These are phyloP conservation scores for Sporothrix pallida DNA, from an alignment of 2,329 filamentous ascomycete species.

Conservation along the genomic window DNA sequence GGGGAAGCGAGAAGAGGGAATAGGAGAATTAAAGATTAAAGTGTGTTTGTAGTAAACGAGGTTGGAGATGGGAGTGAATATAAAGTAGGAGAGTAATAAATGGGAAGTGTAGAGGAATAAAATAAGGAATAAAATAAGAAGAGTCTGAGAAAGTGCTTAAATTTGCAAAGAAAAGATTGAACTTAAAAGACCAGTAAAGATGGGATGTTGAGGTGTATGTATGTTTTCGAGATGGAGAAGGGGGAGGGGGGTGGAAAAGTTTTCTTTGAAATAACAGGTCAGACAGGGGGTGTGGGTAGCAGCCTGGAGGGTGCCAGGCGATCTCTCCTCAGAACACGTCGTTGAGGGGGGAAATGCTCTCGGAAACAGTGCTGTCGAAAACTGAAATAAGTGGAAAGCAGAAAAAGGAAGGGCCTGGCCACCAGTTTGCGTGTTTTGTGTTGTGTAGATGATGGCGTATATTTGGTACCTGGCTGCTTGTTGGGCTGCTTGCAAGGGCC, in stretches of 20 bases:
- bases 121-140: neutral
- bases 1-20: neutral
- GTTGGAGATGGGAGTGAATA: neutral
- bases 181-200: slow-evolving; percentile 27
- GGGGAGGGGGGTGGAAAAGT: slow-evolving; percentile 27
- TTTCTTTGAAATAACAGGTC: slow-evolving; percentile 17
- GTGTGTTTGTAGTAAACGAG: neutral
- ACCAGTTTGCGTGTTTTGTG: slow-evolving; percentile 27
- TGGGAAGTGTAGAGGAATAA: slow-evolving; percentile 1
- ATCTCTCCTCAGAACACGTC: slow-evolving; percentile 21
- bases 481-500: slow-evolving; percentile 31
- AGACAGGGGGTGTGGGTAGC: slow-evolving; percentile 28
- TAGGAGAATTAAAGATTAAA: neutral
- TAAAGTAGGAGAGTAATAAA: slow-evolving; percentile 4
- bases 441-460: slow-evolving; percentile 27
- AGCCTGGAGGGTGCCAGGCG: slow-evolving; percentile 22
- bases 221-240: slow-evolving; percentile 30
- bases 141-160: slow-evolving; percentile 22
- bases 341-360: neutral
- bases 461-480: slow-evolving; percentile 30
- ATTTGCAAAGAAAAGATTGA: slow-evolving; percentile 12
- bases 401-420: neutral
- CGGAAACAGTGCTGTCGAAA: slow-evolving; percentile 25
- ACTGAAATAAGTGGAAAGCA: slow-evolving; percentile 5
- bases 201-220: slow-evolving; percentile 30